These are phyloP conservation scores for Kazachstania sp. DNA, from an alignment of 1,139 yeast species.

Conservation along the genomic window DNA sequence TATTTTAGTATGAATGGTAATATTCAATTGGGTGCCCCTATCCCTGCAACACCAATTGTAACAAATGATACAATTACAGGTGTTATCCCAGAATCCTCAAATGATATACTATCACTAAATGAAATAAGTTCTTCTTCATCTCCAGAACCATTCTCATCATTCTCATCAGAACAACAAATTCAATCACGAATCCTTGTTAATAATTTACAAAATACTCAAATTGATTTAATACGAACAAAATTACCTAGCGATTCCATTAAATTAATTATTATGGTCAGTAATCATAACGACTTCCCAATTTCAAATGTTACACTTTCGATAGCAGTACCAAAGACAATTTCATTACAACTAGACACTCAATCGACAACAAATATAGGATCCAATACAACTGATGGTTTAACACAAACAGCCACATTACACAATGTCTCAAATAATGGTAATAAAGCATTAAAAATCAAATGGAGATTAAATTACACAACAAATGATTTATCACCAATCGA, in stretches of 20 bases:
- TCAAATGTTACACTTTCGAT: conserved; percentile 55
- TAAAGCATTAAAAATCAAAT: conserved; percentile 57
- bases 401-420: conserved; percentile 33
- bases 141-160: no score
- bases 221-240: conserved; percentile 40
- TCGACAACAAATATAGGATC: conserved; percentile 48
- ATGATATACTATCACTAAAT: neutral
- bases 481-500: conserved; percentile 38
- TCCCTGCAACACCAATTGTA: conserved; percentile 1
- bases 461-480: conserved; percentile 55
- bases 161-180: neutral
- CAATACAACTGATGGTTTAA: conserved; percentile 43
- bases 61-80: conserved; percentile 4
- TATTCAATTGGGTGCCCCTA: conserved; percentile 33
- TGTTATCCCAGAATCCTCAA: conserved; percentile 16
- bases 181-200: conserved; percentile 37
- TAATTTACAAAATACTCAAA: conserved; percentile 42
- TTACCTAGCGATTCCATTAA: conserved; percentile 34
- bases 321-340: conserved; percentile 73
- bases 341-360: conserved; percentile 59
- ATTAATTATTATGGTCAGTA: conserved; percentile 42
- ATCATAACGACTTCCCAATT: conserved; percentile 39
- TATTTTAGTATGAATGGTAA: conserved; percentile 36
- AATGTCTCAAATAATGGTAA: conserved; percentile 35
- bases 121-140: no score